Evolutionary conservation across 2,329 filamentous ascomycete species (phyloP).

Genomic region (Colletotrichum sansevieriae): DNA sequence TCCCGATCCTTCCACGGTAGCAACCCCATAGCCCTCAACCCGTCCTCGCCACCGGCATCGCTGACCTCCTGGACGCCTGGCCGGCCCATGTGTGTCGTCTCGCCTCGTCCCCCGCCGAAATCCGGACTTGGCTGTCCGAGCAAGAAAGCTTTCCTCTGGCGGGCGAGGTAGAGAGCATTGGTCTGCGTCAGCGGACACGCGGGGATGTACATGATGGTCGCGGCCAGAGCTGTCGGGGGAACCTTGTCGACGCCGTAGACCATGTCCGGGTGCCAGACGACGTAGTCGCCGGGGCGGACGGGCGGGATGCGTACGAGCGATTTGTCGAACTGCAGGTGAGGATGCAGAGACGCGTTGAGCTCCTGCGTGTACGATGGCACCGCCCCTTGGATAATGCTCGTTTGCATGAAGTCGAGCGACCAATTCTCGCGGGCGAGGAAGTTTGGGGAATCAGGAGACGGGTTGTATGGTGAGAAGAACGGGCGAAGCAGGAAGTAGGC

Average conservation of each 20-base stretch:
- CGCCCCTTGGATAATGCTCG: conserved; percentile 77
- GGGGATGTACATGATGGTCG: conserved; percentile 55
- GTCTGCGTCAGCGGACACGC: conserved; percentile 65
- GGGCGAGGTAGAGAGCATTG: conserved; percentile 68
- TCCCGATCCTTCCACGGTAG: conserved; percentile 57
- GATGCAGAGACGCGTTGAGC: conserved; percentile 75
- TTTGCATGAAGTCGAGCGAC: conserved; percentile 59
- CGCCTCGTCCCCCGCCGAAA: conserved; percentile 52
- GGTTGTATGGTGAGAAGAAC: conserved; percentile 70
- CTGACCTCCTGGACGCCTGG: conserved; percentile 54
- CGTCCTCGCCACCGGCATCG: conserved; percentile 56
- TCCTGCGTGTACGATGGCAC: conserved; percentile 78
- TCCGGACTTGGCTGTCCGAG: conserved; percentile 57
- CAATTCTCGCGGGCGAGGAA: conserved; percentile 65
- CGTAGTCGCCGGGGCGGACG: conserved; percentile 80
- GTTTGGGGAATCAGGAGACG: conserved; percentile 50
- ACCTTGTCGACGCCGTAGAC: conserved; percentile 78
- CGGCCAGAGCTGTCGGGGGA: conserved; percentile 30
- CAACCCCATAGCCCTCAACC: conserved; percentile 56
- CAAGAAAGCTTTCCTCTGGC: conserved; percentile 62
- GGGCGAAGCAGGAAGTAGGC: conserved; percentile 84
- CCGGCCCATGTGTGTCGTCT: conserved; percentile 51
- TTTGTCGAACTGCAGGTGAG: conserved; percentile 75
- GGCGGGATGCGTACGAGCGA: conserved; percentile 79
- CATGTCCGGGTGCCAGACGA: conserved; percentile 79